phyloP scores from a whole-genome alignment of 306 rosid species.

The Cucurbita moschata region DNA sequence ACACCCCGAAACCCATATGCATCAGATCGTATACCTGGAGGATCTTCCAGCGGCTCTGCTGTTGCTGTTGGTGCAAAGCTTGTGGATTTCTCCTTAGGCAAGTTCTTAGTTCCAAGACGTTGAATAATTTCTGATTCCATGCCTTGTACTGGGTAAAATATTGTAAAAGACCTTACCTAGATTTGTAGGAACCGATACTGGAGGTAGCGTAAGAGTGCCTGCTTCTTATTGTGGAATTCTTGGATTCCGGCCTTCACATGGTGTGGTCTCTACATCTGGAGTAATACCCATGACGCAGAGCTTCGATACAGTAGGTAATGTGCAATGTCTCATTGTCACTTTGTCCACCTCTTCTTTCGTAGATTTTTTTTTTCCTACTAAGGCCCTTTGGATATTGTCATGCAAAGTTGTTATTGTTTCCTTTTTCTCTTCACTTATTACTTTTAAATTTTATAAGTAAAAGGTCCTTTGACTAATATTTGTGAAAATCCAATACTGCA shows the following conservation, averaged over 20 bases:
- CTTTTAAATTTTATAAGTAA: neutral
- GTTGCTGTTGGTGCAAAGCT: neutral
- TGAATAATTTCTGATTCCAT: neutral
- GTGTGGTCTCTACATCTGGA: neutral
- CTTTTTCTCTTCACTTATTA: neutral
- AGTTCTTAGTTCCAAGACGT: neutral
- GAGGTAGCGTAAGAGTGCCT: neutral
- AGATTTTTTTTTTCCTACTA: neutral
- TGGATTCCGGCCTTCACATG: neutral
- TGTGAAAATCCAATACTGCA: neutral
- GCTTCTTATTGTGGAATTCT: neutral
- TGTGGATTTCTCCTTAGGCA: neutral
- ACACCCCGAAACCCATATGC: neutral
- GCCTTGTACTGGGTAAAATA: neutral
- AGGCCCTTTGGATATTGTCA: neutral
- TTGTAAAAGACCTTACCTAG: neutral
- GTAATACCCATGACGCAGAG: neutral
- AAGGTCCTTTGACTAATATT: neutral
- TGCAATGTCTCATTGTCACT: neutral
- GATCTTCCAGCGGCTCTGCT: neutral
- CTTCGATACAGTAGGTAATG: neutral
- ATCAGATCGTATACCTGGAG: neutral
- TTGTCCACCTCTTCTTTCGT: neutral
- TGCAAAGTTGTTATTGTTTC: neutral
- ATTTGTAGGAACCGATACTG: neutral